Evolutionary conservation across 2,329 filamentous ascomycete species (phyloP).

Genomic region (Emericellopsis cladophorae): DNA sequence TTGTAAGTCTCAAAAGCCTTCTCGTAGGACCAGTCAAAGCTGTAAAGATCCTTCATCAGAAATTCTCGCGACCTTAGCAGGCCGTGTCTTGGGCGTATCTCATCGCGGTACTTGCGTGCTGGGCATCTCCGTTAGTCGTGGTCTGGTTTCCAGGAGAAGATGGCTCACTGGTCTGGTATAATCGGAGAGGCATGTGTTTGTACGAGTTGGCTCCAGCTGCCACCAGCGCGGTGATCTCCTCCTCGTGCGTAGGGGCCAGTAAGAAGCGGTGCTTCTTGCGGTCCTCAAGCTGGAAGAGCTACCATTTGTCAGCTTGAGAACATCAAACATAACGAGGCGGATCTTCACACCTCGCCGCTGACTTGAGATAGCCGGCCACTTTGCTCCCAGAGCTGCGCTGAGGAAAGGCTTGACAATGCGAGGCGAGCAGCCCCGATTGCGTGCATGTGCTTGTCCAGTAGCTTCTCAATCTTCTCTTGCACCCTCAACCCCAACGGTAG

Average conservation of each 20-base stretch:
- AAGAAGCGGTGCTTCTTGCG: slow-evolving; percentile 64
- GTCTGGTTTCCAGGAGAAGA: too few relatives aligned
- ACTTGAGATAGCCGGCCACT: slow-evolving; percentile 70
- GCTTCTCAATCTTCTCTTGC: slow-evolving; percentile 71
- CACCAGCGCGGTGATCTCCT: slow-evolving; percentile 83
- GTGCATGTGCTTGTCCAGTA: slow-evolving; percentile 86
- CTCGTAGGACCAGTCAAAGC: slow-evolving; percentile 61
- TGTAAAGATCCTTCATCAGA: slow-evolving; percentile 96
- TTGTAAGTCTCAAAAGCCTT: slow-evolving; percentile 73
- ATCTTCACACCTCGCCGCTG: slow-evolving; percentile 49
- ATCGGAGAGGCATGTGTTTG: slow-evolving; percentile 68
- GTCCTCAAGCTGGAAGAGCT: slow-evolving; percentile 74
- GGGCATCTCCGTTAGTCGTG: slow-evolving; percentile 7
- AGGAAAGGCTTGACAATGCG: slow-evolving; percentile 73
- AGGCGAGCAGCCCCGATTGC: slow-evolving; percentile 68
- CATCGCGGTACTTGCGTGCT: slow-evolving; percentile 91
- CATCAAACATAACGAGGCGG: background rate
- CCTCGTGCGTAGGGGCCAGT: slow-evolving; percentile 87
- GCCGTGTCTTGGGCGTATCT: slow-evolving; percentile 77
- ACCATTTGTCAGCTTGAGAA: slow-evolving; percentile 9
- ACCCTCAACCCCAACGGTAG: slow-evolving; percentile 78
- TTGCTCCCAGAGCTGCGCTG: slow-evolving; percentile 69
- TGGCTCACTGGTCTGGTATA: slow-evolving; percentile 75
- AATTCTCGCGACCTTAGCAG: slow-evolving; percentile 84
- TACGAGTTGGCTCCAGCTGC: slow-evolving; percentile 64